Base-by-base conservation (phyloP, 2,329 filamentous ascomycete species). In the Macrophomina phaseolina region DNA sequence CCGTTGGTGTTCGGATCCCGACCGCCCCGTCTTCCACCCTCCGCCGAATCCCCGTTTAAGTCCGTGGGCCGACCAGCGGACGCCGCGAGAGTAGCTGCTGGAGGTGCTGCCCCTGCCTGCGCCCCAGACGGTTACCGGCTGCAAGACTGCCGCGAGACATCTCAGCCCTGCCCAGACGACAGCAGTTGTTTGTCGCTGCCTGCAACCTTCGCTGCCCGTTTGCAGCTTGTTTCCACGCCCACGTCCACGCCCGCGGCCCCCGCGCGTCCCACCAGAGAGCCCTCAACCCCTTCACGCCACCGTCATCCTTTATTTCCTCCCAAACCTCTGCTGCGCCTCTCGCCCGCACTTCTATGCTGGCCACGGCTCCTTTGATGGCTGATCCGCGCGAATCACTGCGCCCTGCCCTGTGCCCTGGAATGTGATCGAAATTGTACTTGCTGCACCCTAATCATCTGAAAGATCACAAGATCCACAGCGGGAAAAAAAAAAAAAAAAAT, bases 401-500 rank as follows among this genome's bases (percentile, higher is more conserved):
- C 53, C n/a, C 30, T 46, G 58, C 34, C 18, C 42, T 12, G 58
- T 23, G 58, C 11, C 32, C 45, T 49, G 32, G 58, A 49, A 62
- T 62, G 58, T 23, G 28, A 62, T 62, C 58, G 58, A 62, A 60
- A 62, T 62, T 40, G 58, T 62, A n/a, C 45, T 49, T 12, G 58
- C 58, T 36, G 58, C 58, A 38, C n/a, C 42, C n/a, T 53, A 16
- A 32, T 8, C 28, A 16, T 53, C 49, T 23, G n/a, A 62, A 62
- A 40, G 30, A 62, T 49, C 58, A 49, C 58, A 38, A 62, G 58
- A 30, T 49, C 58, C 58, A 62, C 58, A 38, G 58, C 23, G 23
- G 3, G 2, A 23, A 61, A 62, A 18, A 23, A 23, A 23, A 61
- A 62, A 23, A 23, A 61, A 62, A 62, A 49, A 49, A 6, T 9